Base-by-base conservation (phyloP, 2,329 filamentous ascomycete species). In the Fusarium burgessii region DNA sequence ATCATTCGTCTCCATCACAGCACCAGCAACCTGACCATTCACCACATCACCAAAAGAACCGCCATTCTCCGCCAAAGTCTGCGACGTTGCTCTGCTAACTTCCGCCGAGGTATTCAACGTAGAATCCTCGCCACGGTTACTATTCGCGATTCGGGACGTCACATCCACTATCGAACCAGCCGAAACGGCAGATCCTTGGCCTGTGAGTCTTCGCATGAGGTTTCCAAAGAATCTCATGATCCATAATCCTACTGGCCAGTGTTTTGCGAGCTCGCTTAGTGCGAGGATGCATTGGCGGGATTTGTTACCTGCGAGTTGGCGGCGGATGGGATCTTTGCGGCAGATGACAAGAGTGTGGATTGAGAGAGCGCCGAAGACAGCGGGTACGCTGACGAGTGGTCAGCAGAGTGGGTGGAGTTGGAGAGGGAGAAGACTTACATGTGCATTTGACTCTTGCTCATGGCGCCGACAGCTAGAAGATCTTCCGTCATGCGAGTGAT, bases 261-360 rank as follows among this genome's bases (percentile, higher is more conserved):
- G 36, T 1, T 74, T 74, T 12, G 72, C 58, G 6, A 74, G 45
- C 12, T 74, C 72, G 0, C 62, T 59, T 3, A 74, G 41, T 1
- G 72, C 72, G 4, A 74, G 59, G 7, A 74, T 74, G n/a, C 72
- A 74, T 42, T 74, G 72, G 0, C 72, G 67, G 6, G 72, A 73
- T 29, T 74, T 74, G 23, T 74, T 74, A 2, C 68, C 72, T 3
- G 72, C 72, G 1, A 74, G 12, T 25, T 74, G 72, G 11, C 72
- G 61, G 0, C 55, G 66, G 3, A 74, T 62, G 0, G 66, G 45
- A 3, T 73, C 61, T 5, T 66, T 74, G 13, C 60, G 60, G 13
- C 72, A 66, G 9, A 74, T 71, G 2, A 69, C 70, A 3, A 74
- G 51, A 0, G 72, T 73, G 32, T 74, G 70, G 11, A 74, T 74